These are phyloP conservation scores for Claviceps africana DNA, from an alignment of 2,329 filamentous ascomycete species.

Conservation along the genomic window DNA sequence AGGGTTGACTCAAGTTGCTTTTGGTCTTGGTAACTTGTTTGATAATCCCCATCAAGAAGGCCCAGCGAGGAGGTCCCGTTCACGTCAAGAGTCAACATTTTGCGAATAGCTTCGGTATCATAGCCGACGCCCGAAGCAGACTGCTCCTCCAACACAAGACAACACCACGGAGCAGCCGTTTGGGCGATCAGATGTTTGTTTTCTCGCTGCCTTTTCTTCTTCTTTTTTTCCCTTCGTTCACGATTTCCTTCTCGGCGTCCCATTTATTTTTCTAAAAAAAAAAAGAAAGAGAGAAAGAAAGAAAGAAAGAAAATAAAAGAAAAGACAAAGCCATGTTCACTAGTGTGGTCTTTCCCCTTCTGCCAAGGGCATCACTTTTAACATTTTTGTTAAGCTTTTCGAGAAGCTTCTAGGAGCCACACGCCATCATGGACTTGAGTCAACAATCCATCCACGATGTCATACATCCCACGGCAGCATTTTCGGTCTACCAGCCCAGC, in stretches of 20 bases:
- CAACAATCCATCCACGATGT: conserved; percentile 38
- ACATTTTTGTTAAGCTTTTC: not conserved
- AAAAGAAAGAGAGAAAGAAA: too few species aligned
- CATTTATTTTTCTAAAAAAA: not conserved
- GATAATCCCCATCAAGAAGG: not conserved
- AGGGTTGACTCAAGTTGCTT: not conserved
- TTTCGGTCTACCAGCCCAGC: conserved; percentile 12
- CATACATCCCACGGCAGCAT: conserved; percentile 45
- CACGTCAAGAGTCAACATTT: not conserved
- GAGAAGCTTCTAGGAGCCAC: not conserved
- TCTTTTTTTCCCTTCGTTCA: too few species aligned
- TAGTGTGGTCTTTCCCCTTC: not conserved
- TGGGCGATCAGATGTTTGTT: not conserved
- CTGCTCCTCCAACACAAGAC: not conserved
- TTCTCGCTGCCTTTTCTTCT: not conserved
- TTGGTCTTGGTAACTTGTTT: not conserved
- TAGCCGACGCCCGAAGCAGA: not conserved
- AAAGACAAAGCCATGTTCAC: not conserved
- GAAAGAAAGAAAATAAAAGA: too few species aligned
- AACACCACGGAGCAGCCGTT: not conserved
- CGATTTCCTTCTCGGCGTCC: too few species aligned
- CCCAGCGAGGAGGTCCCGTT: not conserved
- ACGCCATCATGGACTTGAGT: conserved; percentile 36
- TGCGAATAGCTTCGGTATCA: not conserved
- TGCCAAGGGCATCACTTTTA: not conserved